Conservation (phyloP, 2,329 filamentous ascomycete genomes). For the Fusarium bulbicola region DNA sequence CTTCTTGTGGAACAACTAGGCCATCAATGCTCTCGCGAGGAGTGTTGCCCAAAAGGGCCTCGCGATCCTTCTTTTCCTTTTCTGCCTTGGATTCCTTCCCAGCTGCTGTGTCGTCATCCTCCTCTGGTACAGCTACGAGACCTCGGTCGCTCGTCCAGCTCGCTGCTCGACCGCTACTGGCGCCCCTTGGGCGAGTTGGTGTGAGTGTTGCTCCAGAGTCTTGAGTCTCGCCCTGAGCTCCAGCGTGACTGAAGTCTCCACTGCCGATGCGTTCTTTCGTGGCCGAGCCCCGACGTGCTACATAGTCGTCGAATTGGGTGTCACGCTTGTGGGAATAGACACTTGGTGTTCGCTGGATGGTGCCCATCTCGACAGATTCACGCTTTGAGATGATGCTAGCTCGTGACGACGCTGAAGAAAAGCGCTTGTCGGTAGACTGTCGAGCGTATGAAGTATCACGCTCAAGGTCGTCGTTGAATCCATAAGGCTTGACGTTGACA, state of each 20-base stretch:
- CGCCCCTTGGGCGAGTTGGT: slow-evolving; percentile 38
- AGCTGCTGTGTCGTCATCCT: slow-evolving; percentile 42
- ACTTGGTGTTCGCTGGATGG: slow-evolving; percentile 38
- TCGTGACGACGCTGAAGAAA: slow-evolving; percentile 41
- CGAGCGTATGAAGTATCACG: slow-evolving; percentile 41
- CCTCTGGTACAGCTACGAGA: slow-evolving; percentile 52
- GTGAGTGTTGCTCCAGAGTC: slow-evolving; percentile 23
- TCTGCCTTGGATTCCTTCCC: slow-evolving; percentile 26
- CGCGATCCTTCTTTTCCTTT: slow-evolving; percentile 38
- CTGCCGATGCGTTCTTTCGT: slow-evolving; percentile 41
- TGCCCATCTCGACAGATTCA: slow-evolving; percentile 36
- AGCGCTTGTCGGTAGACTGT: slow-evolving; percentile 42
- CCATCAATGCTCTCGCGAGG: slow-evolving; percentile 38
- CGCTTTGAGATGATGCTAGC: slow-evolving; percentile 42
- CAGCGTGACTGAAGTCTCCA: slow-evolving; percentile 46
- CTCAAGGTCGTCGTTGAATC: slow-evolving; percentile 51
- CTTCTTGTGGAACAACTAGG: slow-evolving; percentile 35
- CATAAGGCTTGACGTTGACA: slow-evolving; percentile 59
- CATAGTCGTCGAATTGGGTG: slow-evolving; percentile 58
- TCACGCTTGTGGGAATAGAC: slow-evolving; percentile 57
- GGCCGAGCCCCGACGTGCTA: slow-evolving; percentile 47
- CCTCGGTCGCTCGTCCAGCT: slow-evolving; percentile 52
- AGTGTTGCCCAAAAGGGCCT: slow-evolving; percentile 43
- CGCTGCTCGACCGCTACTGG: slow-evolving; percentile 42
- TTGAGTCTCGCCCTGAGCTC: slow-evolving; percentile 20